phyloP scores from a whole-genome alignment of 1,284 basidiomycete genomes.

The Puccinia novopanici region DNA sequence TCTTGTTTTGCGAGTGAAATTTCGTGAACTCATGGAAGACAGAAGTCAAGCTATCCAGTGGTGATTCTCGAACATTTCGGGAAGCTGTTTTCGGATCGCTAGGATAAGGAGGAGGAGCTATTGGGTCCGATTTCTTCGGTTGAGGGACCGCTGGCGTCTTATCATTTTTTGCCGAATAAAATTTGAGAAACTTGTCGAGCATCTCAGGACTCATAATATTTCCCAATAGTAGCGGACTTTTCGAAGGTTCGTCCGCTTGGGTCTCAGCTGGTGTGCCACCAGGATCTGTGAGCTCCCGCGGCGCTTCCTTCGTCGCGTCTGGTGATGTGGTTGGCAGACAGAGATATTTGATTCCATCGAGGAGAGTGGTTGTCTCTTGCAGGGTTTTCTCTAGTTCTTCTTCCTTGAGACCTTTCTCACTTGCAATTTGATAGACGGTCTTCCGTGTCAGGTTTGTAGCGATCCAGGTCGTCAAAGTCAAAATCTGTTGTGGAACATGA shows the following conservation, averaged over 20 bases:
- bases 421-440: constrained; percentile 33
- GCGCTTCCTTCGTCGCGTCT: not conserved
- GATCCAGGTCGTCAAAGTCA: constrained; percentile 37
- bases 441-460: constrained; percentile 32
- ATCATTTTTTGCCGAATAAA: constrained; percentile 12
- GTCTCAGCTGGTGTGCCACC: not conserved
- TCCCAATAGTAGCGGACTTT: not conserved
- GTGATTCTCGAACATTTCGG: not conserved
- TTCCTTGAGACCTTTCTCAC: constrained; percentile 37
- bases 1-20: constrained; percentile 6
- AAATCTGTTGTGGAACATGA: constrained; percentile 18
- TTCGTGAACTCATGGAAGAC: constrained; percentile 20
- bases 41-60: constrained; percentile 26
- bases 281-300: not conserved
- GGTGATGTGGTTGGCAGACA: not conserved
- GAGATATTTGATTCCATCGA: constrained; percentile 39
- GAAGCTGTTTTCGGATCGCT: not conserved
- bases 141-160: not conserved
- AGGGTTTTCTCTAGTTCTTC: constrained; percentile 39
- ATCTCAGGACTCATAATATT: constrained; percentile 19
- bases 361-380: constrained; percentile 20
- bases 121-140: not conserved
- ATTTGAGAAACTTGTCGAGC: constrained; percentile 10
- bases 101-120: not conserved
- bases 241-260: not conserved